Conservation (phyloP, 225 moss, liverwort and hornwort species). For the Thuidium tamariscinum region DNA sequence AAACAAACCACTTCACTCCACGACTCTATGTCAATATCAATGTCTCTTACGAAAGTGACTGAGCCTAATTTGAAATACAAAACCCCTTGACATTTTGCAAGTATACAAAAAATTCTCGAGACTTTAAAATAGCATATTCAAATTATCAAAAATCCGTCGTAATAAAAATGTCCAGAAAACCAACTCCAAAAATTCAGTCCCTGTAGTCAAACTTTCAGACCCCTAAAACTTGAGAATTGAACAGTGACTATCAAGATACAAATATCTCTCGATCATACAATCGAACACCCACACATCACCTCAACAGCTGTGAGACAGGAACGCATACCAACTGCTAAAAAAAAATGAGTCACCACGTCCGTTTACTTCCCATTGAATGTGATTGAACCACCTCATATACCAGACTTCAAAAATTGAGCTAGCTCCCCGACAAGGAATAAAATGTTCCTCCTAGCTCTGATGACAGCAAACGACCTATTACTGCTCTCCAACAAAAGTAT, state of each 20-base stretch:
- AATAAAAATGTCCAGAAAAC: not conserved
- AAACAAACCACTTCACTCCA: too few species aligned
- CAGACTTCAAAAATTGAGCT: slow-evolving; percentile 4
- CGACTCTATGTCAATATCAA: too few species aligned
- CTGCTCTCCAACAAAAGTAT: not conserved
- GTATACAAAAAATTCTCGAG: not conserved
- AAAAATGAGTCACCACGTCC: not conserved
- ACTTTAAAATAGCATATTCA: not conserved
- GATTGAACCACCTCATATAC: not conserved
- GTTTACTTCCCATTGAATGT: not conserved
- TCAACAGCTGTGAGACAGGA: not conserved
- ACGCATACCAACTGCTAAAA: not conserved
- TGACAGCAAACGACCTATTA: not conserved
- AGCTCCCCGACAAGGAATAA: not conserved
- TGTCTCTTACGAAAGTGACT: too few species aligned
- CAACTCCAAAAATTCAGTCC: too few species aligned
- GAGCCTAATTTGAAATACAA: not conserved
- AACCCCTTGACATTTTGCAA: not conserved
- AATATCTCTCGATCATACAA: not conserved
- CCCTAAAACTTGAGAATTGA: too few species aligned
- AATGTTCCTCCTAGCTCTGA: not conserved
- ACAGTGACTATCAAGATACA: not conserved
- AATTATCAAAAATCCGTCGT: not conserved
- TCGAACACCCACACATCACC: not conserved
- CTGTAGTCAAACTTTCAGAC: too few species aligned